A percentile compares a stretch with the other conserved stretches of the same genome.
Evolutionary conservation across 2,329 filamentous ascomycete species (phyloP).

Genomic region (Hortaea werneckii): DNA sequence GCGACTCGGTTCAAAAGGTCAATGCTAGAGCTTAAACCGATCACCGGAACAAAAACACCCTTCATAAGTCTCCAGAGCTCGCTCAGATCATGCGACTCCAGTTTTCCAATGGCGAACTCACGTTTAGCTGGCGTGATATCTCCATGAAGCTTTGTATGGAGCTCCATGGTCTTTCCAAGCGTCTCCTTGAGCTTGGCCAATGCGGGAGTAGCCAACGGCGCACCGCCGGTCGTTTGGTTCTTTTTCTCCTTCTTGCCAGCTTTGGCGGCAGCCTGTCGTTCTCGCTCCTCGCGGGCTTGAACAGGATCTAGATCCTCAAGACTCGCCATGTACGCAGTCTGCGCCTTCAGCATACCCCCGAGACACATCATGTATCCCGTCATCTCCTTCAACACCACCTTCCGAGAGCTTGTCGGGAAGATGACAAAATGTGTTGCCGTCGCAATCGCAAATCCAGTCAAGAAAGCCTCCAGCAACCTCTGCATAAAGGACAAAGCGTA

Average conservation of each 20-base stretch:
- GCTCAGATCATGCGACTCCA: constrained; percentile 54
- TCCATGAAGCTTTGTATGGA: constrained; percentile 56
- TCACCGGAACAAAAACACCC: constrained; percentile 54
- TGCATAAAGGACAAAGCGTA: constrained; percentile 44
- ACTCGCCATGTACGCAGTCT: constrained; percentile 54
- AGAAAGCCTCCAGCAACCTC: constrained; percentile 49
- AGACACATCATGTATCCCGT: constrained; percentile 48
- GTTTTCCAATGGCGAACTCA: constrained; percentile 60
- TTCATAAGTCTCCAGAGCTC: constrained; percentile 50
- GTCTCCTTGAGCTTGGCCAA: constrained; percentile 22
- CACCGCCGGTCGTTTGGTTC: constrained; percentile 47
- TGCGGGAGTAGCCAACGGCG: constrained; percentile 22
- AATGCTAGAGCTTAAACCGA: constrained; percentile 57
- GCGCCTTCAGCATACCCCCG: constrained; percentile 46
- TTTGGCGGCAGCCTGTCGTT: constrained; percentile 6
- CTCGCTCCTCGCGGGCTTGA: constrained; percentile 6
- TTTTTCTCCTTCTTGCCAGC: constrained; percentile 19
- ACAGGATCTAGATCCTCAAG: constrained; percentile 48
- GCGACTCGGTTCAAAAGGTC: constrained; percentile 60
- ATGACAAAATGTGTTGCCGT: constrained; percentile 55
- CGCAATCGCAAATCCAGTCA: constrained; percentile 55
- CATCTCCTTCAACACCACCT: constrained; percentile 54
- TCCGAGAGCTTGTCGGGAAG: constrained; percentile 55
- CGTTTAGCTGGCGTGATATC: constrained; percentile 64
- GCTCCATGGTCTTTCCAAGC: constrained; percentile 29